Evolutionary conservation across 352 stramenopile species (phyloP).

Genomic region (Pythium sp.): DNA sequence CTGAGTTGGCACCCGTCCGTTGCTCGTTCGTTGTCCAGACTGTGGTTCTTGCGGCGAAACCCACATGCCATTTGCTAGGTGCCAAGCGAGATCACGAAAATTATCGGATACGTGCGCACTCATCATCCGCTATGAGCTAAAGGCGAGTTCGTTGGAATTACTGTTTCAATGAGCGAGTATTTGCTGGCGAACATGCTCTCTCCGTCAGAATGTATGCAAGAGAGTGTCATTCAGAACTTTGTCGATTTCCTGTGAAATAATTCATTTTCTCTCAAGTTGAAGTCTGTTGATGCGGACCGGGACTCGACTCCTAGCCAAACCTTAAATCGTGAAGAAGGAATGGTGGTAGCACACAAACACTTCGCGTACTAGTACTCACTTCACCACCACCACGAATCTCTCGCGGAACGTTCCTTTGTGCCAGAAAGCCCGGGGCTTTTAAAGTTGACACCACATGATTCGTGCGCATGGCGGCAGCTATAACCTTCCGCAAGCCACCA

Average conservation of each 20-base stretch:
- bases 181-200: too few relatives aligned
- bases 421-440: too few relatives aligned
- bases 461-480: not conserved
- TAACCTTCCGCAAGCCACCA: not conserved
- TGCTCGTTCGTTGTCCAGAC: not conserved
- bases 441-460: not conserved
- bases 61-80: not conserved
- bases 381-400: not conserved
- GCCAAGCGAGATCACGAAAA: not conserved
- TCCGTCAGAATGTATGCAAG: too few relatives aligned
- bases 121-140: too few relatives aligned
- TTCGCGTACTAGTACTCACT: not conserved
- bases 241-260: too few relatives aligned
- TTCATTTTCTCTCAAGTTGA: too few relatives aligned
- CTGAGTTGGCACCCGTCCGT: not conserved
- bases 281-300: too few relatives aligned
- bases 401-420: not conserved
- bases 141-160: too few relatives aligned
- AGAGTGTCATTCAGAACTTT: too few relatives aligned
- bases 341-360: not conserved
- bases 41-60: not conserved
- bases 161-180: too few relatives aligned
- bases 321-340: not conserved
- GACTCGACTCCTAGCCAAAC: not conserved
- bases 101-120: too few relatives aligned